These are phyloP conservation scores for Dactylellina cionopaga DNA, from an alignment of 2,329 filamentous ascomycete genomes.

Conservation along the genomic window DNA sequence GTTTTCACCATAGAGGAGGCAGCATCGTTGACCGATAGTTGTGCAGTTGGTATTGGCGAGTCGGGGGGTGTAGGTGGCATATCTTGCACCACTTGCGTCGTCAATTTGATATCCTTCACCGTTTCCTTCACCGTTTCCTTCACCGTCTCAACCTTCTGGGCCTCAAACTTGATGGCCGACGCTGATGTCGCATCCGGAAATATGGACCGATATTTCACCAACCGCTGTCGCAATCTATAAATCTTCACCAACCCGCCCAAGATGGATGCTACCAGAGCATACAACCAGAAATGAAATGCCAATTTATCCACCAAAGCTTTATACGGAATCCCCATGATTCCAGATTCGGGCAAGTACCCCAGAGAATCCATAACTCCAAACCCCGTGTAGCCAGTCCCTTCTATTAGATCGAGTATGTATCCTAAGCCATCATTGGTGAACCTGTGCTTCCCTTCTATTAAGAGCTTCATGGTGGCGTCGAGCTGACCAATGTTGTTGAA, in stretches of 20 bases:
- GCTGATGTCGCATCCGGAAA: background rate
- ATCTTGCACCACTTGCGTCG: background rate
- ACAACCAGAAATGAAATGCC: slow-evolving; percentile 50
- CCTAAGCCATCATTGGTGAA: slow-evolving; percentile 12
- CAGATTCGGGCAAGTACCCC: slow-evolving; percentile 42
- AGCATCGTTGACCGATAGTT: slow-evolving; percentile 30
- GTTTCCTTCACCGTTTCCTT: background rate
- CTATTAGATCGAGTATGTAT: slow-evolving; percentile 34
- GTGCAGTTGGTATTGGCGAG: slow-evolving; percentile 25
- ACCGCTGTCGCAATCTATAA: slow-evolving; percentile 10
- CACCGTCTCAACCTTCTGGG: background rate
- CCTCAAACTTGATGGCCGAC: slow-evolving; percentile 2
- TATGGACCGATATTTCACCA: slow-evolving; percentile 34
- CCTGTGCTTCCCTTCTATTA: slow-evolving; percentile 18
- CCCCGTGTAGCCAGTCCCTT: slow-evolving; percentile 43
- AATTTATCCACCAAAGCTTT: slow-evolving; percentile 31
- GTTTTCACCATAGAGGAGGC: slow-evolving; percentile 27
- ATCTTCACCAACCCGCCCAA: slow-evolving; percentile 27
- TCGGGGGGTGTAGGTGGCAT: slow-evolving; percentile 43
- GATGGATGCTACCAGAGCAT: slow-evolving; percentile 42
- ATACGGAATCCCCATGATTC: slow-evolving; percentile 38
- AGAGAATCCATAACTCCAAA: slow-evolving; percentile 44
- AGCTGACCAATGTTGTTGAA: slow-evolving; percentile 50
- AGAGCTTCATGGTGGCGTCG: slow-evolving; percentile 24
- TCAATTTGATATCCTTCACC: background rate